Percentiles rank a stretch among this genome's conserved stretches.
Conservation (phyloP, 2,329 filamentous ascomycete genomes). For the Amphichorda felina region DNA sequence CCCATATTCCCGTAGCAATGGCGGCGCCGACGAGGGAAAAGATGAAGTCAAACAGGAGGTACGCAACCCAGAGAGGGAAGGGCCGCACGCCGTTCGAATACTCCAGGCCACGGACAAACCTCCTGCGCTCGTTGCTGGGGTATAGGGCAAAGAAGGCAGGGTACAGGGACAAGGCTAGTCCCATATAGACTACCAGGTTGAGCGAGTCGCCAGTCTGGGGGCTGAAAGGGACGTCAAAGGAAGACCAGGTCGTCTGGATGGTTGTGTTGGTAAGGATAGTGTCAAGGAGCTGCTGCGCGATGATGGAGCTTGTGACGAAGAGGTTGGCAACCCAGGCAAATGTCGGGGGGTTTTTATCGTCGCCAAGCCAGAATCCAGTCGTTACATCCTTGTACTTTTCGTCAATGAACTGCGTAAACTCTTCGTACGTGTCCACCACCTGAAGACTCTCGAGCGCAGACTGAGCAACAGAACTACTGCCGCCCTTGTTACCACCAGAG, state of each 20-base stretch:
- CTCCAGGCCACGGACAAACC: constrained; percentile 71
- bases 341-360: constrained; percentile 45
- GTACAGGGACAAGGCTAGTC: constrained; percentile 64
- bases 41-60: constrained; percentile 67
- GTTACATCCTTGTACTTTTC: constrained; percentile 55
- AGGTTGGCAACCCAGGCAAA: constrained; percentile 61
- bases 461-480: not conserved
- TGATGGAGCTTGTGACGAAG: constrained; percentile 43
- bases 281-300: constrained; percentile 54
- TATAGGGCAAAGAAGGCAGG: constrained; percentile 85
- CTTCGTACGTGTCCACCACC: constrained; percentile 48
- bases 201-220: constrained; percentile 60
- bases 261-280: constrained; percentile 54
- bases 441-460: constrained; percentile 23
- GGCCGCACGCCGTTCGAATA: constrained; percentile 86
- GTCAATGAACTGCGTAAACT: constrained; percentile 57
- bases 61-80: constrained; percentile 74
- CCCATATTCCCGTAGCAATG: constrained; percentile 58
- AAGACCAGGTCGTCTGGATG: constrained; percentile 60
- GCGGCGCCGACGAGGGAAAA: constrained; percentile 57
- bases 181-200: constrained; percentile 72
- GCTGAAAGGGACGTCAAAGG: constrained; percentile 64
- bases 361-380: constrained; percentile 67
- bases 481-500: constrained; percentile 8
- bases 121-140: constrained; percentile 69